Evolutionary conservation across 164 flowering plant species (phyloP).

Genomic region (Tetrastigma voinierianum): DNA sequence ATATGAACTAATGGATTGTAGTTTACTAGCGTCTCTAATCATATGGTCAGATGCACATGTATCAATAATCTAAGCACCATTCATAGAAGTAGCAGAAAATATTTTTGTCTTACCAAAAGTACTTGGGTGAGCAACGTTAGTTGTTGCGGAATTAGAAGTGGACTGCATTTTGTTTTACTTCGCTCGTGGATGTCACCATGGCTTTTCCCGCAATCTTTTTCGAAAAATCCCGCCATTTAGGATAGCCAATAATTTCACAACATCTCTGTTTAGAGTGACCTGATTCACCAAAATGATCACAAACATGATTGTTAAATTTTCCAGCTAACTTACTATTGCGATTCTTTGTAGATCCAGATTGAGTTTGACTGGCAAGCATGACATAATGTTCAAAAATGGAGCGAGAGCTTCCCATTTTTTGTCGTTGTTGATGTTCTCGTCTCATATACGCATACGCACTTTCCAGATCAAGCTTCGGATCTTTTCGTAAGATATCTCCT

Average conservation of each 20-base stretch:
- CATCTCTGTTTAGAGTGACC: slow-evolving; percentile 10
- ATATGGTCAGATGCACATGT: too few species aligned
- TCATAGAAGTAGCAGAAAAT: too few species aligned
- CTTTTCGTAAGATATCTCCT: slow-evolving; percentile 1
- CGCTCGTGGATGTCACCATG: too few species aligned
- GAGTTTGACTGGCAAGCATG: background rate
- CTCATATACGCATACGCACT: background rate
- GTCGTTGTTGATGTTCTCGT: background rate
- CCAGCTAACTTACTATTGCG: background rate
- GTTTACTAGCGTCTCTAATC: too few species aligned
- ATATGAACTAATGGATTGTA: too few species aligned
- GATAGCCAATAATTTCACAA: slow-evolving; percentile 8
- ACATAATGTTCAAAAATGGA: background rate
- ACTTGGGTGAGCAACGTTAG: too few species aligned
- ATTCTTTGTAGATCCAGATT: fast-evolving
- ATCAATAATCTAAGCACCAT: too few species aligned
- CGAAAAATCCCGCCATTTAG: slow-evolving; percentile 6
- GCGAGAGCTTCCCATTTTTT: background rate
- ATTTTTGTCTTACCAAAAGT: too few species aligned
- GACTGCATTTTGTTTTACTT: too few species aligned
- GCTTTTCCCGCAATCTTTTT: too few species aligned
- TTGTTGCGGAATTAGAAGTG: too few species aligned
- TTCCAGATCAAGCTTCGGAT: background rate
- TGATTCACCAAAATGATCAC: slow-evolving; percentile 4
- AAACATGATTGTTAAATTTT: too few species aligned